Evolutionary conservation across 441 rosid species (phyloP).

Genomic region (Eruca vesicaria): DNA sequence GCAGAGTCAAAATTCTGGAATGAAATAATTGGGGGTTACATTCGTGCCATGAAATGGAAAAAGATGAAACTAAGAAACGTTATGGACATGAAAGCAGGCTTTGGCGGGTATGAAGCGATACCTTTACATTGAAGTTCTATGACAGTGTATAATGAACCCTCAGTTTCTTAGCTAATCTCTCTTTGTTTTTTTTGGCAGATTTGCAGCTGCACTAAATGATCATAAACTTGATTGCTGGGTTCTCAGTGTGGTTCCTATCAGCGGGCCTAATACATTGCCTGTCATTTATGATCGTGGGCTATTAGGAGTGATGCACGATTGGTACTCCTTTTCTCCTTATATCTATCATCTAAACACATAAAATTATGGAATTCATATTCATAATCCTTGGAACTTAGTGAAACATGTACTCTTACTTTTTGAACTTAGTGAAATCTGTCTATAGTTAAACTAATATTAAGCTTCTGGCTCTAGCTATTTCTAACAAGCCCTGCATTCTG

Average conservation of each 20-base stretch:
- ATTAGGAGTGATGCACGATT: slow-evolving; percentile 92
- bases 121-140: slow-evolving; percentile 6
- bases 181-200: slow-evolving; percentile 48
- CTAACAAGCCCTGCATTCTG: slow-evolving; percentile 6
- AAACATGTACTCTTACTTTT: background rate
- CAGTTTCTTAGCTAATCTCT: slow-evolving; percentile 2
- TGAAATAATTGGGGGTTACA: slow-evolving; percentile 66
- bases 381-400: background rate
- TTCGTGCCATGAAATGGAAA: slow-evolving; percentile 77
- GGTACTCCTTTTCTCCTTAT: slow-evolving; percentile 53
- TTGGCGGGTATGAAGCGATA: slow-evolving; percentile 74
- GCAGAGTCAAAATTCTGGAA: slow-evolving; percentile 91
- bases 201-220: slow-evolving; percentile 89
- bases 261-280: slow-evolving; percentile 90
- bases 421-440: background rate
- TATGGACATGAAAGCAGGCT: slow-evolving; percentile 95
- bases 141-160: background rate
- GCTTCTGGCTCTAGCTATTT: background rate
- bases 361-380: background rate
- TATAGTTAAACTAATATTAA: background rate
- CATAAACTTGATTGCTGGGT: slow-evolving; percentile 85
- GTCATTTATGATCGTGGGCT: slow-evolving; percentile 96
- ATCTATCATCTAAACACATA: background rate
- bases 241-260: slow-evolving; percentile 88
- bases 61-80: slow-evolving; percentile 76